phyloP scores from a whole-genome alignment of 331 rosid species.

The Saraca asoca region DNA sequence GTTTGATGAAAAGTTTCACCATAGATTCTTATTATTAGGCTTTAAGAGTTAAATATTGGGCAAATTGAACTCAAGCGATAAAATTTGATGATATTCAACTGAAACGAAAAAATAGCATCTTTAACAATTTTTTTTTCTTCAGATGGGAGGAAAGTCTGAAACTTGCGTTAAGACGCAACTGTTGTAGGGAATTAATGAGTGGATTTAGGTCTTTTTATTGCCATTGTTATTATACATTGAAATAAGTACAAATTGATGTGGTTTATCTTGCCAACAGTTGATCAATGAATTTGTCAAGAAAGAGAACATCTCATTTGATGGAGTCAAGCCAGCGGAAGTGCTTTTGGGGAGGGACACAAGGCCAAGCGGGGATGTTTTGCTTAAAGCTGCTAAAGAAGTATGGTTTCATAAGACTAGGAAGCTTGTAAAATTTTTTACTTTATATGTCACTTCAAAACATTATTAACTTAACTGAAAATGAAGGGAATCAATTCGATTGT shows the following conservation, averaged over 20 bases:
- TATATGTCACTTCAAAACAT: neutral
- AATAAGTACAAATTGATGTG: conserved; percentile 5
- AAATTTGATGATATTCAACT: neutral
- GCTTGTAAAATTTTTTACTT: conserved; percentile 10
- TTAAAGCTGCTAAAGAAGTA: conserved; percentile 82
- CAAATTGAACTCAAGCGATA: conserved; percentile 1
- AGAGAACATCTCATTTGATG: conserved; percentile 56
- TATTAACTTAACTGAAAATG: conserved; percentile 26
- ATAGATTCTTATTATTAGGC: neutral
- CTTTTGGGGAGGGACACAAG: conserved; percentile 92
- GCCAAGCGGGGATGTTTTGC: conserved; percentile 79
- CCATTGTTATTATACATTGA: neutral
- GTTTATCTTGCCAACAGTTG: conserved; percentile 41
- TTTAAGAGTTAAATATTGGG: neutral
- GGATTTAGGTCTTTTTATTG: neutral
- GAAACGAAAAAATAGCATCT: neutral
- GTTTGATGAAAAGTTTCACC: neutral
- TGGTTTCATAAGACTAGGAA: conserved; percentile 2
- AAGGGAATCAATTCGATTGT: conserved; percentile 79
- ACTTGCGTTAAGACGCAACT: neutral
- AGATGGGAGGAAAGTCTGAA: neutral
- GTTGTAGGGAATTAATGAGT: neutral
- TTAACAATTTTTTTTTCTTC: neutral
- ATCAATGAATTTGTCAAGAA: conserved; percentile 63
- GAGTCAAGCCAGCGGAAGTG: conserved; percentile 49